A percentile compares a stretch with the other conserved stretches of the same genome.
These are phyloP conservation scores for Xylaria arbuscula DNA, from an alignment of 2,329 filamentous ascomycete genomes.

Conservation along the genomic window DNA sequence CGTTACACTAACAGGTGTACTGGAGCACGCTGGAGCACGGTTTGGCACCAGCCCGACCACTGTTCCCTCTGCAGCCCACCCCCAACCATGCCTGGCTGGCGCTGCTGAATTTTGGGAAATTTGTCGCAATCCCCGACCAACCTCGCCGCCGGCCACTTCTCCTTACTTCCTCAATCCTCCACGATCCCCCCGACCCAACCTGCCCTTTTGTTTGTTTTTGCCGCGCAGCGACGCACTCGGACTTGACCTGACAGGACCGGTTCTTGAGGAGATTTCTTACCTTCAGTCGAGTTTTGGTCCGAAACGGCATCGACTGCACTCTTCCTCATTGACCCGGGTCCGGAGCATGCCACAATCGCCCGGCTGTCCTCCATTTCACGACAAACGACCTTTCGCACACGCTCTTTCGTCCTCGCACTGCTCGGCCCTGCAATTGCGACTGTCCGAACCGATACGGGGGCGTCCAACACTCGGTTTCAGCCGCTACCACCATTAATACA, in stretches of 20 bases:
- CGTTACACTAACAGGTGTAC: constrained; percentile 15
- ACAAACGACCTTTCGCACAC: constrained; percentile 19
- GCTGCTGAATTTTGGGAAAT: constrained; percentile 37
- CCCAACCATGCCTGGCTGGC: constrained; percentile 26
- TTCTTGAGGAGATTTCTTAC: constrained; percentile 34
- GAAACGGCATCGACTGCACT: constrained; percentile 23
- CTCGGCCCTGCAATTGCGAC: constrained; percentile 10
- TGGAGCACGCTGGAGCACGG: constrained; percentile 7
- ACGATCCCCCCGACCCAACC: constrained; percentile 32
- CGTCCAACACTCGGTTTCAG: constrained; percentile 4
- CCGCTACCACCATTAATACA: constrained; percentile 19
- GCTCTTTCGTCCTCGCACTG: constrained; percentile 13
- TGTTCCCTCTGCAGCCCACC: constrained; percentile 14
- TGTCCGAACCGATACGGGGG: constrained; percentile 8
- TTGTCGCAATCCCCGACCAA: constrained; percentile 41
- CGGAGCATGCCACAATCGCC: constrained; percentile 16
- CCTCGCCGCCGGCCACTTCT: constrained; percentile 39
- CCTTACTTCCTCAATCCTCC: constrained; percentile 32
- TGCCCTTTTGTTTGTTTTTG: constrained; percentile 29
- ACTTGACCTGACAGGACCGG: constrained; percentile 29
- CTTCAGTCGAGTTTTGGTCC: constrained; percentile 27
- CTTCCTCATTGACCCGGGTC: constrained; percentile 12
- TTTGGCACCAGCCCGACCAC: constrained; percentile 15
- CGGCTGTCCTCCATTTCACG: constrained; percentile 13
- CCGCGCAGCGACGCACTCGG: constrained; percentile 27